phyloP scores from a whole-genome alignment of 2,329 filamentous ascomycete species.

The Cladosporium sp. region DNA sequence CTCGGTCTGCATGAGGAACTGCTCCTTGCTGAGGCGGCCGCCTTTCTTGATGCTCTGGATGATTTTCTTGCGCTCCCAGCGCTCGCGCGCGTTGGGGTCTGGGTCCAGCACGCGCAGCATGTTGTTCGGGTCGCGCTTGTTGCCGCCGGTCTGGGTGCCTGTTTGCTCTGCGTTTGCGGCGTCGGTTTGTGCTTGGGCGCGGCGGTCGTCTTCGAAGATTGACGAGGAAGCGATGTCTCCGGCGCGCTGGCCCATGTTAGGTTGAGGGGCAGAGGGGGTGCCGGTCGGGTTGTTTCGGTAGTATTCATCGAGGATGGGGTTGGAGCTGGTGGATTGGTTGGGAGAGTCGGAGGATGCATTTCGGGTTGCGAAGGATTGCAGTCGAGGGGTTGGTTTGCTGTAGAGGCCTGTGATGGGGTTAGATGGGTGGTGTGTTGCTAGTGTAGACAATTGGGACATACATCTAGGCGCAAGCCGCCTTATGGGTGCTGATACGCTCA shows the following conservation, averaged over 20 bases:
- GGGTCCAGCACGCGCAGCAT: slow-evolving; percentile 68
- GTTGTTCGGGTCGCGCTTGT: slow-evolving; percentile 44
- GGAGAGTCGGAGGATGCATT: slow-evolving; percentile 16
- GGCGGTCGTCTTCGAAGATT: slow-evolving; percentile 47
- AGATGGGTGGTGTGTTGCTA: background rate
- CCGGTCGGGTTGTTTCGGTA: slow-evolving; percentile 29
- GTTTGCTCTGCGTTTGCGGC: too few species aligned
- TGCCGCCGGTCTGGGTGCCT: slow-evolving; percentile 15
- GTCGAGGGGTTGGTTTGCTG: slow-evolving; percentile 14
- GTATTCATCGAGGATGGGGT: slow-evolving; percentile 61
- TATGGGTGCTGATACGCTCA: slow-evolving; percentile 63
- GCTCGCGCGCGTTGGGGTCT: slow-evolving; percentile 62
- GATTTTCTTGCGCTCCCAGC: slow-evolving; percentile 81
- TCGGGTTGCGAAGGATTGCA: slow-evolving; percentile 11
- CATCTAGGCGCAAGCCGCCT: slow-evolving; percentile 57
- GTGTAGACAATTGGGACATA: slow-evolving; percentile 35
- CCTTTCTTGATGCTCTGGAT: slow-evolving; percentile 67
- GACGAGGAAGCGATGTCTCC: slow-evolving; percentile 47
- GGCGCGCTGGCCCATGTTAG: slow-evolving; percentile 17
- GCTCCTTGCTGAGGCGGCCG: slow-evolving; percentile 60
- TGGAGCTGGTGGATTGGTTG: slow-evolving; percentile 19
- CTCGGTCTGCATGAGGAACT: slow-evolving; percentile 64
- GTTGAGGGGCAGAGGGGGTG: slow-evolving; percentile 11
- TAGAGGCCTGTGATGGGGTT: slow-evolving; percentile 16
- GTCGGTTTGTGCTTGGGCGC: slow-evolving; percentile 18